Base-by-base conservation (phyloP, 225 moss, liverwort and hornwort genomes). In the Neckera pumila region DNA sequence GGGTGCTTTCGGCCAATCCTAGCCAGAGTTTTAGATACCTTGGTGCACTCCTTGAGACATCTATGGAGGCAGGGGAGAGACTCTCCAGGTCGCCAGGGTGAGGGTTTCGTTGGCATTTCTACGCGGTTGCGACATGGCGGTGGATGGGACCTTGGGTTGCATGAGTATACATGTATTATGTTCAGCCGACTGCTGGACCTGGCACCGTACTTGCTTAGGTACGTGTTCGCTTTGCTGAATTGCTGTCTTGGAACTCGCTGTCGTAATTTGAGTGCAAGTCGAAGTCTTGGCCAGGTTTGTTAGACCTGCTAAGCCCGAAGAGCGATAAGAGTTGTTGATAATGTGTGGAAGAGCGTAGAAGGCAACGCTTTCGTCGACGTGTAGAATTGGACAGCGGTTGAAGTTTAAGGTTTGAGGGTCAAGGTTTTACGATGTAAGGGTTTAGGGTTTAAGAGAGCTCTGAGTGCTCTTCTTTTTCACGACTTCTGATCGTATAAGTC, bases 141-240 rank as follows among this genome's bases (percentile, higher is more conserved):
- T 84, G 92, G 84, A 62, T 98, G 98, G 98, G 94, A 94, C 90
- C 88, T 95, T 65, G 93, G 90, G 45, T 88, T 90, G 89, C 98
- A 97, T 86, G 98, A 99, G 84, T 91, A 93, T 89, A 90, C 93
- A 30, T 92, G 95, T 56, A 94, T 97, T 80, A 92, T 96, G 84
- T 94, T 99, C 70, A 96, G 98, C 88, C 94, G 93, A 57, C 71
- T 97, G 86, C 90, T 99, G 89, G 96, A 97, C 86, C 89, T 99
- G 88, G 97, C 98, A 76, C 98, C 98, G 7, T 96, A 96, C 86
- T 92, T 95, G 90, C 90, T 97, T 83, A 97, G 98, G 98, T 97
- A 88, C 53, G 76, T 84, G 53, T 69, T 77, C 11, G 10, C 63
- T 61, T 56, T 75, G 58, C 64, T 73, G 58, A 33, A 81, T 87